Evolutionary conservation across 2,329 filamentous ascomycete genomes (phyloP).

Genomic region (Emericellopsis cladophorae): DNA sequence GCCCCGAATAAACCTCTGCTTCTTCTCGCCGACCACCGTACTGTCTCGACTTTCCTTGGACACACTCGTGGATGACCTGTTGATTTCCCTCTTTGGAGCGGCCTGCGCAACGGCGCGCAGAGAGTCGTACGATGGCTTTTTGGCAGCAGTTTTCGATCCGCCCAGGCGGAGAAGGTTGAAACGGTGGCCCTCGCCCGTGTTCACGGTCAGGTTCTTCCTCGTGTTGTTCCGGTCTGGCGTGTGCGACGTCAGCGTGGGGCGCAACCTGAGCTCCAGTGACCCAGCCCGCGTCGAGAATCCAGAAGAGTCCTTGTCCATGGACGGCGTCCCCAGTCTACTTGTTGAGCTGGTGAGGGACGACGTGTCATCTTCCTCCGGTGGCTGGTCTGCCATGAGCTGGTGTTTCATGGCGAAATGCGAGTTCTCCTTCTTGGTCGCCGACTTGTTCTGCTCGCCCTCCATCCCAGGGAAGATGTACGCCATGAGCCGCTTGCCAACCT

Average conservation of each 20-base stretch:
- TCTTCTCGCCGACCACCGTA: conserved; percentile 26
- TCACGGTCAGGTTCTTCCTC: conserved; percentile 35
- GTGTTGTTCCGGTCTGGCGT: conserved; percentile 19
- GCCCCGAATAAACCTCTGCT: conserved; percentile 44
- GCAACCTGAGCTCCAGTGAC: conserved; percentile 69
- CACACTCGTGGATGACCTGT: conserved; percentile 31
- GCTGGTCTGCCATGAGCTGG: conserved; percentile 9
- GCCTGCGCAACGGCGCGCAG: conserved; percentile 25
- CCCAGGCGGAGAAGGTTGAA: conserved; percentile 39
- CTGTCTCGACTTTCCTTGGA: conserved; percentile 24
- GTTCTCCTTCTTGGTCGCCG: conserved; percentile 35
- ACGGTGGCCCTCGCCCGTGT: conserved; percentile 32
- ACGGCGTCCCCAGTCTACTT: conserved; percentile 21
- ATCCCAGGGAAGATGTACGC: conserved; percentile 94
- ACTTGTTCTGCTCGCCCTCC: conserved; percentile 40
- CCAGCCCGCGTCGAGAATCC: conserved; percentile 52
- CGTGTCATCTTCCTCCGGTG: conserved; percentile 27
- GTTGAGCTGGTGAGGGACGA: conserved; percentile 25
- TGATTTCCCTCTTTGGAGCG: conserved; percentile 26
- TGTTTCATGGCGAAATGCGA: conserved; percentile 46
- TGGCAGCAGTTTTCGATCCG: conserved; percentile 28
- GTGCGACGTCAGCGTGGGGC: conserved; percentile 63
- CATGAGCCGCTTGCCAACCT: conserved; percentile 85
- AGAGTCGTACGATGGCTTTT: conserved; percentile 46
- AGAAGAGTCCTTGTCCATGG: conserved; percentile 30